Percentiles rank a stretch among this genome's conserved stretches.
phyloP scores from a whole-genome alignment of 2,329 filamentous ascomycete genomes.

The Colletotrichum australisinense region DNA sequence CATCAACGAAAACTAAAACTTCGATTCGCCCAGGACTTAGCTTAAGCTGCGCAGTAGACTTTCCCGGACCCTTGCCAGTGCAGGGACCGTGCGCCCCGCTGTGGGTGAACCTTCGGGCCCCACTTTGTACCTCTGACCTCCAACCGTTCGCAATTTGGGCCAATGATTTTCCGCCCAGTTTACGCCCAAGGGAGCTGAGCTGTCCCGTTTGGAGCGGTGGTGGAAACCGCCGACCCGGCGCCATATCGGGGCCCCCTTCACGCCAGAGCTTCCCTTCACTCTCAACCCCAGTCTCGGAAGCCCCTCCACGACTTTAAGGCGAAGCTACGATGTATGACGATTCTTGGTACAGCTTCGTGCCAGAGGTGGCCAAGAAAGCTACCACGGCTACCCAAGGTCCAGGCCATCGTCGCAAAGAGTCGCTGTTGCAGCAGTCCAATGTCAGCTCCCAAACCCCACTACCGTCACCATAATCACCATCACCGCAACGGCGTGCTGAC shows the following conservation, averaged over 20 bases:
- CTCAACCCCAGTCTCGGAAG: neutral
- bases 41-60: slow-evolving; percentile 23
- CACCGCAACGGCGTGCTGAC: slow-evolving; percentile 39
- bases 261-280: slow-evolving; percentile 10
- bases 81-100: slow-evolving; percentile 31
- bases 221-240: slow-evolving; percentile 17
- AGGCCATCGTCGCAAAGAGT: slow-evolving; percentile 75
- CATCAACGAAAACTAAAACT: slow-evolving; percentile 35
- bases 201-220: slow-evolving; percentile 1
- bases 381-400: slow-evolving; percentile 54
- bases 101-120: slow-evolving; percentile 13
- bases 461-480: neutral
- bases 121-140: slow-evolving; percentile 2
- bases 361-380: slow-evolving; percentile 67
- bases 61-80: slow-evolving; percentile 21
- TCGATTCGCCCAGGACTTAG: slow-evolving; percentile 33
- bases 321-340: slow-evolving; percentile 78
- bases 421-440: slow-evolving; percentile 75
- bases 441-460: slow-evolving; percentile 53
- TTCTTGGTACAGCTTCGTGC: slow-evolving; percentile 84
- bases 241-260: slow-evolving; percentile 6
- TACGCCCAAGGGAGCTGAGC: slow-evolving; percentile 9
- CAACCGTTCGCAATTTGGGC: slow-evolving; percentile 15
- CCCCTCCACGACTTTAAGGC: neutral
- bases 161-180: slow-evolving; percentile 35